Percentiles rank a stretch among this genome's conserved stretches.
phyloP scores from a whole-genome alignment of 352 stramenopile species.

The Globisporangium abappressorium region DNA sequence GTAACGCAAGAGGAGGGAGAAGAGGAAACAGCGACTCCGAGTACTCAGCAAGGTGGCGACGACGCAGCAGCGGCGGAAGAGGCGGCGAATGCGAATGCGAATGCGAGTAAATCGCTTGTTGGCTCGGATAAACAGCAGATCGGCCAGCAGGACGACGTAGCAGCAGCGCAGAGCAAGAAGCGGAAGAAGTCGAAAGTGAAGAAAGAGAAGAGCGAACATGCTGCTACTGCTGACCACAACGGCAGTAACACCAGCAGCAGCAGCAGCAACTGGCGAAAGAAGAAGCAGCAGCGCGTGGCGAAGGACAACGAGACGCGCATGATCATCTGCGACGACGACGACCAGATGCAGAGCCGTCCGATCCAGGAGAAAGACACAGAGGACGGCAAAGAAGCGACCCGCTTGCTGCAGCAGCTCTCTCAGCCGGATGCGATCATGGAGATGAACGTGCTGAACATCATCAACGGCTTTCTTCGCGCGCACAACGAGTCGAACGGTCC shows the following conservation, averaged over 20 bases:
- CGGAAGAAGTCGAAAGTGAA: constrained; percentile 18
- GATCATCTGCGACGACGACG: constrained; percentile 86
- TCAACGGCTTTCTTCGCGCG: constrained; percentile 81
- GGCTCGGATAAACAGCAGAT: constrained; percentile 3
- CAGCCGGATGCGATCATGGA: constrained; percentile 85
- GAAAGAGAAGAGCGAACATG: constrained; percentile 11
- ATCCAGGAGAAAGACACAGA: constrained; percentile 69
- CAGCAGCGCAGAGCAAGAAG: constrained; percentile 16
- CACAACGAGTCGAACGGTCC: constrained; percentile 79
- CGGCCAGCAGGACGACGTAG: constrained; percentile 5
- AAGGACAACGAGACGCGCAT: constrained; percentile 56
- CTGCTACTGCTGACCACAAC: not conserved
- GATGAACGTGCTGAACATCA: constrained; percentile 66
- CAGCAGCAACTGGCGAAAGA: constrained; percentile 2
- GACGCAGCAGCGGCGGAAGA: constrained; percentile 1
- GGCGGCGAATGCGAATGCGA: not conserved
- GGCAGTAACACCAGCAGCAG: not conserved
- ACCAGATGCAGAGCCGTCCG: constrained; percentile 28
- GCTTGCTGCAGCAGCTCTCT: constrained; percentile 60
- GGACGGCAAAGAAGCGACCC: constrained; percentile 72
- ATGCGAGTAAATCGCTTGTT: not conserved
- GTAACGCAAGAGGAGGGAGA: constrained; percentile 5
- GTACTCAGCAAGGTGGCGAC: constrained; percentile 1
- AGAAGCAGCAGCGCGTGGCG: constrained; percentile 18
- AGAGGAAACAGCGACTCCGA: not conserved